Evolutionary conservation across 345 rosid species (phyloP).

Genomic region (Rhodomyrtus tomentosa): DNA sequence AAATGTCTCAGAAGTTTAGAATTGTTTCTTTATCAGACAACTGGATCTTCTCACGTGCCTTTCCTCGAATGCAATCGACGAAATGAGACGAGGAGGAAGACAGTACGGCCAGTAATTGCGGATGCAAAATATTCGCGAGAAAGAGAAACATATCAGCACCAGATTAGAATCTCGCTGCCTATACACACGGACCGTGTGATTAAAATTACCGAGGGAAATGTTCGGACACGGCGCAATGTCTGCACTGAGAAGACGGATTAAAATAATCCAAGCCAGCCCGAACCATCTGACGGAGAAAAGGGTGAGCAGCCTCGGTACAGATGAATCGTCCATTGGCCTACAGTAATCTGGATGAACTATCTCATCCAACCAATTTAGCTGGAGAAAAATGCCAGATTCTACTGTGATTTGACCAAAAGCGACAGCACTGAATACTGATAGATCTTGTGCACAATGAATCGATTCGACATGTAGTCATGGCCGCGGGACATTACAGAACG

Average conservation of each 20-base stretch:
- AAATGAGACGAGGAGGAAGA: neutral
- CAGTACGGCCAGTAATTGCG: neutral
- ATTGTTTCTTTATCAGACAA: neutral
- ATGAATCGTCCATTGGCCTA: neutral
- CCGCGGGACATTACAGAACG: neutral
- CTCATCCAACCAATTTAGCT: neutral
- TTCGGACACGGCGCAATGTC: neutral
- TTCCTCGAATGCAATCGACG: neutral
- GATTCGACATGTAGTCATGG: neutral
- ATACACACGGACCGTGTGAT: neutral
- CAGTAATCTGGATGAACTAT: neutral
- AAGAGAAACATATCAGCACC: neutral
- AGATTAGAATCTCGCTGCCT: neutral
- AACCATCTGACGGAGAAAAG: neutral
- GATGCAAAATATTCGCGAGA: neutral
- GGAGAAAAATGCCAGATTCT: neutral
- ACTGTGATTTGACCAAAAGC: neutral
- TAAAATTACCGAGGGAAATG: neutral
- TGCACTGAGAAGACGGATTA: neutral
- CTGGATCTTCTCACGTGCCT: neutral
- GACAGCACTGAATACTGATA: neutral
- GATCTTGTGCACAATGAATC: too few relatives aligned
- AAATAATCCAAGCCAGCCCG: neutral
- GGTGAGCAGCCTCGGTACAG: neutral
- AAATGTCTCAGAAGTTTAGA: neutral